Conservation (phyloP, 148 eudicot genomes). For the Persicaria maculosa region DNA sequence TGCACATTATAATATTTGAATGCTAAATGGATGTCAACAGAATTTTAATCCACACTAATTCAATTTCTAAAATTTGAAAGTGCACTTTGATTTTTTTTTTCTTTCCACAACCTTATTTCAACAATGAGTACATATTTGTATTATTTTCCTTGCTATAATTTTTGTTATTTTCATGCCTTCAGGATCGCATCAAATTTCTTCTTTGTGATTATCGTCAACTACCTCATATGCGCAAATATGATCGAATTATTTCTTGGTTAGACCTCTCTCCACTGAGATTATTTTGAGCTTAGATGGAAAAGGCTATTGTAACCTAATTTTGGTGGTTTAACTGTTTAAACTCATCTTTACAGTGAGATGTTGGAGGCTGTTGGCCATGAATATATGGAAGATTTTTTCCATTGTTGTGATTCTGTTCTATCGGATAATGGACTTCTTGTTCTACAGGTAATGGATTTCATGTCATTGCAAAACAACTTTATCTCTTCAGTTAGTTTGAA, state of each 20-base stretch:
- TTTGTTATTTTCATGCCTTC: slow-evolving; percentile 11
- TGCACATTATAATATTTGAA: background rate
- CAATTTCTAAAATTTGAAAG: background rate
- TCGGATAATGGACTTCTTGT: slow-evolving; percentile 67
- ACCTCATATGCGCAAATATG: slow-evolving; percentile 43
- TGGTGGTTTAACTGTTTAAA: background rate
- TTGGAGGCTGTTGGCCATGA: slow-evolving; percentile 86
- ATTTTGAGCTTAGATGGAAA: background rate
- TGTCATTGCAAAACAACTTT: background rate
- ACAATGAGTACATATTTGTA: background rate
- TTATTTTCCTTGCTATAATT: background rate
- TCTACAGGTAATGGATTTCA: slow-evolving; percentile 50
- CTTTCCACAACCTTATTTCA: background rate
- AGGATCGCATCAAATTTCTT: slow-evolving; percentile 71
- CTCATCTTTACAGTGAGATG: slow-evolving; percentile 53
- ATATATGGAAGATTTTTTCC: slow-evolving; percentile 64
- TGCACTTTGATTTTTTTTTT: background rate
- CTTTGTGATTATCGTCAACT: slow-evolving; percentile 84
- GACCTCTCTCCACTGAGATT: background rate
- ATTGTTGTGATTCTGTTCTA: slow-evolving; percentile 57
- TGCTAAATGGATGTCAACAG: background rate
- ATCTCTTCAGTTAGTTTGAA: background rate
- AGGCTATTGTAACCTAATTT: background rate
- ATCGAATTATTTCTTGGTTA: slow-evolving; percentile 85
- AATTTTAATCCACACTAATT: background rate